Evolutionary conservation across 345 rosid genomes (phyloP).

Genomic region (Trapa bicornis): DNA sequence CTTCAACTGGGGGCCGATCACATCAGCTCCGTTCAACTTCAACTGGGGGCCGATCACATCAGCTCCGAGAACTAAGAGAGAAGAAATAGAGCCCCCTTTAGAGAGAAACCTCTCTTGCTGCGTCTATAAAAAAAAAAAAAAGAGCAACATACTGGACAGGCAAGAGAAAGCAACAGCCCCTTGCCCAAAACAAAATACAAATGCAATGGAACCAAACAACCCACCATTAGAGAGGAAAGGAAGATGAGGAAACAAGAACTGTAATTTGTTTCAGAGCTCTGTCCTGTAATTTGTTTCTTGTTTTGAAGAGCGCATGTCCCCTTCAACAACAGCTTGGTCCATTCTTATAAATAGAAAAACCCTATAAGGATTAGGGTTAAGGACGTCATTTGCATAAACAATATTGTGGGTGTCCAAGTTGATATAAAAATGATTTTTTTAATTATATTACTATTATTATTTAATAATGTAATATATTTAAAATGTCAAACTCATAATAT

Average conservation of each 20-base stretch:
- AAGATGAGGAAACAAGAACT: slow-evolving; percentile 29
- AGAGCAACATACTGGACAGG: background rate
- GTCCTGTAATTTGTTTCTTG: slow-evolving; percentile 22
- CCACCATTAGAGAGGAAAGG: background rate
- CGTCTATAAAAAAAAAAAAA: background rate
- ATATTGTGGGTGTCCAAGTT: no score
- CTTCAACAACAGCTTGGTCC: no score
- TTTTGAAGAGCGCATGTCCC: no score
- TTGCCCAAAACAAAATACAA: slow-evolving; percentile 9
- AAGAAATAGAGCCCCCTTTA: background rate
- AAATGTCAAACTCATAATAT: no score
- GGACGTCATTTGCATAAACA: no score
- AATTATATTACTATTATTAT: no score
- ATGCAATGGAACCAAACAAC: slow-evolving; percentile 14
- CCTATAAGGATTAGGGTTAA: no score
- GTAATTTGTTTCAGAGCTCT: slow-evolving; percentile 36
- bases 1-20: background rate
- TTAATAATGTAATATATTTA: no score
- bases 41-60: background rate
- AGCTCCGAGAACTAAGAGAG: background rate
- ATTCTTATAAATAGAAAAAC: no score
- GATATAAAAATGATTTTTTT: no score
- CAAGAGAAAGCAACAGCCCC: background rate
- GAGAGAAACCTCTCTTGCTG: background rate
- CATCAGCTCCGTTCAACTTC: background rate